phyloP scores from a whole-genome alignment of 495 filamentous ascomycete genomes.

The Xanthoparmelia taractica region DNA sequence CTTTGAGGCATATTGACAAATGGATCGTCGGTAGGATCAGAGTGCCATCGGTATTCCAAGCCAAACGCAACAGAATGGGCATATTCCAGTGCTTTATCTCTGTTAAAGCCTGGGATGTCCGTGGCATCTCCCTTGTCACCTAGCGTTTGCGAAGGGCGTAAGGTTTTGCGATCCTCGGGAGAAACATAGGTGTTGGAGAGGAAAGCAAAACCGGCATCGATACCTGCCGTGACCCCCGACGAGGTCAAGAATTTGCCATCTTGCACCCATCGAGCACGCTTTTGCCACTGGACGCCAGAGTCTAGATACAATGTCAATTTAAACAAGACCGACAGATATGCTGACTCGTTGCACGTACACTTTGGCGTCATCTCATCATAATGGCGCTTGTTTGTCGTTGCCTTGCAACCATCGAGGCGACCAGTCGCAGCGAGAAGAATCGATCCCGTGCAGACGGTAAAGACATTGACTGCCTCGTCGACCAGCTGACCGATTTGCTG shows the following conservation, averaged over 20 bases:
- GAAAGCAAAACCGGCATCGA: slow-evolving; percentile 2
- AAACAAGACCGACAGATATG: not conserved
- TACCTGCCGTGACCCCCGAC: slow-evolving; percentile 1
- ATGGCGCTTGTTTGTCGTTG: not conserved
- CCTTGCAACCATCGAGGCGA: not conserved
- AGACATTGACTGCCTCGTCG: slow-evolving; percentile 2
- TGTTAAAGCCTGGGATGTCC: not conserved
- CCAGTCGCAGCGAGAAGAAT: not conserved
- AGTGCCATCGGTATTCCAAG: slow-evolving; percentile 4
- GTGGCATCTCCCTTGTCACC: not conserved
- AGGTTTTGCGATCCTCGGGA: not conserved
- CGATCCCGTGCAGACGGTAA: slow-evolving; percentile 2
- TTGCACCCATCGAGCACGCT: slow-evolving; percentile 2
- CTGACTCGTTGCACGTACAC: not conserved
- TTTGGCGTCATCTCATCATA: not conserved
- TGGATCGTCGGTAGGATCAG: slow-evolving; percentile 1
- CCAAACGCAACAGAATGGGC: not conserved
- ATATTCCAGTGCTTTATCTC: not conserved
- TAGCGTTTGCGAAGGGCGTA: not conserved
- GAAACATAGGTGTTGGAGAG: slow-evolving; percentile 1
- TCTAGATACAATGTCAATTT: not conserved
- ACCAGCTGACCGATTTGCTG: slow-evolving; percentile 3
- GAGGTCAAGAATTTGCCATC: slow-evolving; percentile 1
- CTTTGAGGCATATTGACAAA: not conserved
- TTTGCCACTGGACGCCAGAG: not conserved